Conservation (phyloP, 495 filamentous ascomycete genomes). For the Neurospora sp. region DNA sequence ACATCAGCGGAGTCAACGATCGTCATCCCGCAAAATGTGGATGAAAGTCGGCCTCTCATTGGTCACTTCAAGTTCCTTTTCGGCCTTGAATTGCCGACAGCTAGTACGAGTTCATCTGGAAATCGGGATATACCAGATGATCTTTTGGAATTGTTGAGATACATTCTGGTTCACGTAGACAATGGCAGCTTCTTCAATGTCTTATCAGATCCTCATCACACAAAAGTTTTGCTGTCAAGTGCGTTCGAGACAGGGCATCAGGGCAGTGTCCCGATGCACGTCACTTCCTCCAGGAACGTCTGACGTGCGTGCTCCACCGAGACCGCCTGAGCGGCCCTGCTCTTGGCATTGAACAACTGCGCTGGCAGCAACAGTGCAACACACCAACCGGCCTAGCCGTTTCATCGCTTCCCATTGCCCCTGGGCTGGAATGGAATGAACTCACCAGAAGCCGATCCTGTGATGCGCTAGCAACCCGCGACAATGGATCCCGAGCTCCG, state of each 20-base stretch:
- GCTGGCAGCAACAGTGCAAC: neutral
- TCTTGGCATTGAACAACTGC: neutral
- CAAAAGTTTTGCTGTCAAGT: neutral
- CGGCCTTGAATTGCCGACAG: neutral
- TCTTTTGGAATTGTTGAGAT: neutral
- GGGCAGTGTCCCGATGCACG: neutral
- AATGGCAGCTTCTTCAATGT: neutral
- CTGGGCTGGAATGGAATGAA: neutral
- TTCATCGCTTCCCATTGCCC: neutral
- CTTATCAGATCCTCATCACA: neutral
- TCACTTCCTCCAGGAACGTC: neutral
- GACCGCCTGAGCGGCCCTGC: neutral
- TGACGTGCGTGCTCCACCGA: neutral
- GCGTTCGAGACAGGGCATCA: neutral
- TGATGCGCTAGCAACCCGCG: neutral
- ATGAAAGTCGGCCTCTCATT: constrained; percentile 7
- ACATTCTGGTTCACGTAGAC: neutral
- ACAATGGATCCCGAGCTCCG: neutral
- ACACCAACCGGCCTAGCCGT: neutral
- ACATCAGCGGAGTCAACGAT: constrained; percentile 14
- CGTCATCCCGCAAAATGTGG: constrained; percentile 18
- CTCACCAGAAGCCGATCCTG: neutral
- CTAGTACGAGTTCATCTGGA: too few relatives aligned
- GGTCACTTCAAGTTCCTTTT: neutral
- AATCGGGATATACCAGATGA: neutral